Evolutionary conservation across 495 filamentous ascomycete species (phyloP).

Genomic region (Penicillium macrosclerotiorum): DNA sequence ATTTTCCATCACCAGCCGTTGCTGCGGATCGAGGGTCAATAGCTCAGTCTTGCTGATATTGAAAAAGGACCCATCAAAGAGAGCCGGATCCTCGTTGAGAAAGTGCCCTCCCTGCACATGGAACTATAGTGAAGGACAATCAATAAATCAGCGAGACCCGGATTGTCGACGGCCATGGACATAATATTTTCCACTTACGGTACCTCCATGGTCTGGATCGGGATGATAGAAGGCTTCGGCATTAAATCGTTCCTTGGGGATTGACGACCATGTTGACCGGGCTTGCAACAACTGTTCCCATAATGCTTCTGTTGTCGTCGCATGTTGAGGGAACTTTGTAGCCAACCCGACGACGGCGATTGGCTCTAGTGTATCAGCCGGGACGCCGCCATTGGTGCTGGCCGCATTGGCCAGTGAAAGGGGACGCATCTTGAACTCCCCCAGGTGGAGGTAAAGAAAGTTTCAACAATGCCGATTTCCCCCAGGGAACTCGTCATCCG

Average conservation of each 20-base stretch:
- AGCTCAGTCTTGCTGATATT: conserved; percentile 55
- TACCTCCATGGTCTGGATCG: conserved; percentile 28
- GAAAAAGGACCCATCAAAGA: conserved; percentile 55
- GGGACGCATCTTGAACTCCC: conserved; percentile 8
- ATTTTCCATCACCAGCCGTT: conserved; percentile 53
- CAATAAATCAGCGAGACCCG: not conserved
- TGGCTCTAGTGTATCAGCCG: conserved; percentile 30
- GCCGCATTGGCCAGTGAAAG: conserved; percentile 1
- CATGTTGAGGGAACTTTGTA: conserved; percentile 51
- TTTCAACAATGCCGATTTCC: conserved; percentile 1
- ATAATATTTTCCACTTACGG: no score
- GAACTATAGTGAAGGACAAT: conserved; percentile 13
- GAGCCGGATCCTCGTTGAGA: conserved; percentile 32
- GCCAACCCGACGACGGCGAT: conserved; percentile 59
- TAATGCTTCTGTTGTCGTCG: conserved; percentile 44
- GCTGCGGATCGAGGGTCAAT: conserved; percentile 44
- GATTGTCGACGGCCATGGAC: not conserved
- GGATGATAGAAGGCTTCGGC: conserved; percentile 46
- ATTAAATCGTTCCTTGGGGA: conserved; percentile 56
- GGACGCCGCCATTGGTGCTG: not conserved
- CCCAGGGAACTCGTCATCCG: not conserved
- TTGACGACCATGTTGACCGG: conserved; percentile 43
- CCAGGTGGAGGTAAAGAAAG: not conserved
- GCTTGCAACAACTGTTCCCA: conserved; percentile 43
- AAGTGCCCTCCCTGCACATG: conserved; percentile 25